phyloP scores from a whole-genome alignment of 139 green algal species.

The Tetradesmus obliquus region DNA sequence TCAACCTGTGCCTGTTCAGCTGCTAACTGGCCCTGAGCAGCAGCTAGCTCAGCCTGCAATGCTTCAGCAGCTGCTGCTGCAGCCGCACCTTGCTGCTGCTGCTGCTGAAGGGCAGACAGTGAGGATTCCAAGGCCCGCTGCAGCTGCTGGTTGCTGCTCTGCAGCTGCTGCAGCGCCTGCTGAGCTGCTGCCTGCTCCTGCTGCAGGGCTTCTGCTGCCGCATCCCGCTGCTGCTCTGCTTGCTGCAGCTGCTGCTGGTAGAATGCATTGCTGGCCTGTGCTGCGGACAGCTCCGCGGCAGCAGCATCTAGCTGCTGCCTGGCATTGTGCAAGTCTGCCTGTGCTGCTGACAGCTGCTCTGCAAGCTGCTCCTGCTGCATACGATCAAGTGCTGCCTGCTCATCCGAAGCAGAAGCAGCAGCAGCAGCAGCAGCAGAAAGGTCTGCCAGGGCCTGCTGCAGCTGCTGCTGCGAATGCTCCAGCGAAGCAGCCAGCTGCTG shows the following conservation, averaged over 20 bases:
- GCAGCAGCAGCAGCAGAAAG: background rate
- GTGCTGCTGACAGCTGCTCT: background rate
- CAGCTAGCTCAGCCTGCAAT: background rate
- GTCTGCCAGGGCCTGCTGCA: background rate
- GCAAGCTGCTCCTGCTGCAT: background rate
- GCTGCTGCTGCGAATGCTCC: background rate
- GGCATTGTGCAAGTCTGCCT: background rate
- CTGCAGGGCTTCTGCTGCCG: conserved; percentile 1
- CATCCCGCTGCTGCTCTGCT: background rate
- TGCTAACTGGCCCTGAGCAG: background rate
- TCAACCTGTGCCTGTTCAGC: background rate
- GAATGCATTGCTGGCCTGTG: background rate
- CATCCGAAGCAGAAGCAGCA: background rate
- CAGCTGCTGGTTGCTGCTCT: conserved; percentile 15
- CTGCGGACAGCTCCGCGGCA: background rate
- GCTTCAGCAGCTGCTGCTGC: background rate
- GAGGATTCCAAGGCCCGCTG: background rate
- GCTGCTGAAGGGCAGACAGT: background rate
- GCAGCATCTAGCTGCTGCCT: background rate
- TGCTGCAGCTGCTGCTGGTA: background rate
- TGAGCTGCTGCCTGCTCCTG: background rate
- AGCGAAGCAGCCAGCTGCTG: background rate
- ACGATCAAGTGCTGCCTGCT: background rate
- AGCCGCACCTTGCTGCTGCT: background rate
- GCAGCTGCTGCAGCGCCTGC: conserved; percentile 1